Percentiles rank a stretch among this genome's conserved stretches.
These are phyloP conservation scores for Irpex sp. DNA, from an alignment of 1,284 basidiomycete genomes.

Conservation along the genomic window DNA sequence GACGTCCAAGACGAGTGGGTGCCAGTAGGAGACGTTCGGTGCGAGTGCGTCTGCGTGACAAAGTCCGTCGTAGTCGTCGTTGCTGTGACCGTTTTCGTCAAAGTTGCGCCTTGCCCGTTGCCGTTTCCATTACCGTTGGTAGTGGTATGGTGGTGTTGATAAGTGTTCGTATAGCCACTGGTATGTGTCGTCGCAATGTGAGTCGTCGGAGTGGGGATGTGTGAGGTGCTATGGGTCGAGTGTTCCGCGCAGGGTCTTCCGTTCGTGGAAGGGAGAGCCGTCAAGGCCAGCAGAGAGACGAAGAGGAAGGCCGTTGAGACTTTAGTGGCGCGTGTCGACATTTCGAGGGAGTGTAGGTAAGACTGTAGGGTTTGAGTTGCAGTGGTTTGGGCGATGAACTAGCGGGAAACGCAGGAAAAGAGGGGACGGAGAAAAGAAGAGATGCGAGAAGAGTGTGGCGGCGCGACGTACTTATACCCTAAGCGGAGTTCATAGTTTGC, in stretches of 20 bases:
- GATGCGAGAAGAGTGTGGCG: neutral
- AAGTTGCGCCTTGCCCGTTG: neutral
- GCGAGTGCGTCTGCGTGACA: neutral
- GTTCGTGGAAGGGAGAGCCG: neutral
- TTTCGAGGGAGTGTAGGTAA: neutral
- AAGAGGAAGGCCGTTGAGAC: neutral
- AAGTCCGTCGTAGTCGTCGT: conserved; percentile 1
- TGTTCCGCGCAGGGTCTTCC: neutral
- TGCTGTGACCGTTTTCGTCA: neutral
- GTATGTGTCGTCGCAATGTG: neutral
- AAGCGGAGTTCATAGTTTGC: neutral
- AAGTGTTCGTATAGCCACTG: neutral
- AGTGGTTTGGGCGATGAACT: neutral
- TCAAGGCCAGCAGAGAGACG: neutral
- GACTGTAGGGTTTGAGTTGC: neutral
- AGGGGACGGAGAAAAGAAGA: neutral
- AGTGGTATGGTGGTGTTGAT: neutral
- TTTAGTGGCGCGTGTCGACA: neutral
- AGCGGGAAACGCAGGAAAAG: neutral
- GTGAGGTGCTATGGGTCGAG: neutral
- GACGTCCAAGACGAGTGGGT: neutral
- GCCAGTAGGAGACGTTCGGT: neutral
- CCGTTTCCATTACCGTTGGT: neutral
- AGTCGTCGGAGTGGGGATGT: neutral
- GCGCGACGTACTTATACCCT: neutral